Evolutionary conservation across 495 filamentous ascomycete species (phyloP), one percentile per base, ranked within the genome.

Genomic region (Neurospora terricola): DNA sequence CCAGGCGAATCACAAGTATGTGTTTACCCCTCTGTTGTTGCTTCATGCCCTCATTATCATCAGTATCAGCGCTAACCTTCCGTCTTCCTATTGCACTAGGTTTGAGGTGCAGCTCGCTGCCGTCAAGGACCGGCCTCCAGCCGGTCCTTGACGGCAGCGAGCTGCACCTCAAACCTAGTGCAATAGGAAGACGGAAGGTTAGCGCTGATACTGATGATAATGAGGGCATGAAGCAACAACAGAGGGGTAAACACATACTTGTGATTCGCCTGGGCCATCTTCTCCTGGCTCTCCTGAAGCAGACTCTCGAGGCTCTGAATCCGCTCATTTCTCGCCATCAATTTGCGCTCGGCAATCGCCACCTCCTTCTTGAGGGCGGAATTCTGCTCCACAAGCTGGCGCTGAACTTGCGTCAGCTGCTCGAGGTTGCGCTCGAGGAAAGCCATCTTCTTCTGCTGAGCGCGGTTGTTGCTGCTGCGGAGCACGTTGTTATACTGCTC

Each of bases 381-480:
- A 82, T 99, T 99, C 82, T 99, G 96, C 83, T 99, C 96, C 36
- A 99, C 96, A 9, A 99, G 88, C 85, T 99, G 96, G 30, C 96
- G 89, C 81, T 99, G 96, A 71, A 99, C 96, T 78, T 96, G 92
- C 0, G 96, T 99, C 48, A 99, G 87, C 83, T 98, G 96, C 83
- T 99, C 96, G 18, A 99, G 89, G 81, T 99, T 99, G 79, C 96
- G 91, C 83, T 99, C 96, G 59, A 99, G 84, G 89, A 99, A 99
- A 8, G 94, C 96, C 93, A 99, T 98, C 88, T 98, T 99, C 90
- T 99, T 99, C 82, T 98, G 96, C 83, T 99, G 96, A 30, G 94
- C 94, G 43, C 94, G 92, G 86, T 96, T 98, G 86, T 98, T 98
- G 71, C 93, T 97, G 23, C 92, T 92, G 38, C 95, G 91, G 43